Evolutionary conservation across 1,139 yeast genomes (phyloP), one percentile per base, ranked within the genome.

Genomic region (Scheffersomyces lignicola): DNA sequence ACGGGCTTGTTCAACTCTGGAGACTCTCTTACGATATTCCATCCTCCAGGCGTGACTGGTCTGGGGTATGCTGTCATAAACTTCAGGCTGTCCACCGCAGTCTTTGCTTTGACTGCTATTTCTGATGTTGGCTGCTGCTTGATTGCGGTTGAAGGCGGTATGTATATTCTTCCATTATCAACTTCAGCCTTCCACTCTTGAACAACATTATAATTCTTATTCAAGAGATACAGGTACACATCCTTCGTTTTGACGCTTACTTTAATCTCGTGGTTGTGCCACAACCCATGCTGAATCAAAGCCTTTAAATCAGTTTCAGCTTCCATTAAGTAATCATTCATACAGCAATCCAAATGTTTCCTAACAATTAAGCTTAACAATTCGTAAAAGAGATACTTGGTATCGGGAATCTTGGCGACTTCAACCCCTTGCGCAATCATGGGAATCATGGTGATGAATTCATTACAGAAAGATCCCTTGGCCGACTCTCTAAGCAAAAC

Each of bases 401-500:
- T 34, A 5, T 46, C 47, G 1, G 36, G 29, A 9, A 33, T 37
- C 4, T 47, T 47, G 1, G 65, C 43, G 10, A 49, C 38, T n/a
- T 53, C 60, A 8, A 64, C 51, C 1, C 68, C 69, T 37, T 63
- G 62, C 4, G 56, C 48, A n/a, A 70, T 39, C 45, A 68, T 52
- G 1, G 72, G 69, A 2, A 68, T 43, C 9, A 62, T 41, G 1
- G 54, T 56, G 3, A 54, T 36, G 25, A 58, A 61, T 30, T 67
- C 73, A 31, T 57, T 44, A 35, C 73, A 68, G 5, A 38, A 23
- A 24, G 44, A 36, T 4, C 51, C 40, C 9, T 43, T 46, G 12
- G 53, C 44, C 5, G 57, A 35, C 31, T 57, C 58, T 26, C 53
- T 45, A 14, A 62, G 41, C 12, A 67, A 34, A 0, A 49, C 38